Conservation (phyloP, 164 flowering plant genomes). For the Tinospora cordifolia region DNA sequence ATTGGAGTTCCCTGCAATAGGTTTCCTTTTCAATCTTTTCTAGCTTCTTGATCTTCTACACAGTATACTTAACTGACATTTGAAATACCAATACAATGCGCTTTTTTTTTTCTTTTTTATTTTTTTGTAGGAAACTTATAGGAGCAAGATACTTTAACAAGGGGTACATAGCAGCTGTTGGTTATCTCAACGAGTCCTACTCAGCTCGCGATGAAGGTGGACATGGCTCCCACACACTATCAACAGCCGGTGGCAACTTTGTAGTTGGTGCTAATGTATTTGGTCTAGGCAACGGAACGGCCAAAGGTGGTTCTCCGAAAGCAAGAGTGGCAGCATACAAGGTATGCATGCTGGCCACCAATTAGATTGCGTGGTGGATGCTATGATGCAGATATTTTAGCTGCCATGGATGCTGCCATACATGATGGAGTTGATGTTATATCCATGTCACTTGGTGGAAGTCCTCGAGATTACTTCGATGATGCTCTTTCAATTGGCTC, state of each 20-base stretch:
- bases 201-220: constrained; percentile 48
- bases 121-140: constrained; percentile 46
- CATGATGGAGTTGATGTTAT: constrained; percentile 49
- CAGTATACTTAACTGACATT: not conserved
- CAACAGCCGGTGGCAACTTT: constrained; percentile 65
- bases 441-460: constrained; percentile 39
- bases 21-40: constrained; percentile 16
- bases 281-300: constrained; percentile 52
- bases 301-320: constrained; percentile 60
- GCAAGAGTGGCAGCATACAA: constrained; percentile 65
- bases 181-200: constrained; percentile 12
- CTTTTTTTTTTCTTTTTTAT: not conserved
- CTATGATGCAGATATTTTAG: constrained; percentile 42
- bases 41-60: not conserved
- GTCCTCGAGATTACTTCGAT: constrained; percentile 23
- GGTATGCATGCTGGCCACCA: constrained; percentile 50
- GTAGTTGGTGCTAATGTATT: constrained; percentile 45
- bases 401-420: constrained; percentile 50
- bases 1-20: constrained; percentile 42
- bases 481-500: constrained; percentile 53
- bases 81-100: not conserved
- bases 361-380: constrained; percentile 20
- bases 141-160: constrained; percentile 67
- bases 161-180: constrained; percentile 30
- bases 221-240: constrained; percentile 76